Evolutionary conservation across 305 asterid genomes (phyloP), one percentile per base, ranked within the genome.

Genomic region (Euphrasia arctica): DNA sequence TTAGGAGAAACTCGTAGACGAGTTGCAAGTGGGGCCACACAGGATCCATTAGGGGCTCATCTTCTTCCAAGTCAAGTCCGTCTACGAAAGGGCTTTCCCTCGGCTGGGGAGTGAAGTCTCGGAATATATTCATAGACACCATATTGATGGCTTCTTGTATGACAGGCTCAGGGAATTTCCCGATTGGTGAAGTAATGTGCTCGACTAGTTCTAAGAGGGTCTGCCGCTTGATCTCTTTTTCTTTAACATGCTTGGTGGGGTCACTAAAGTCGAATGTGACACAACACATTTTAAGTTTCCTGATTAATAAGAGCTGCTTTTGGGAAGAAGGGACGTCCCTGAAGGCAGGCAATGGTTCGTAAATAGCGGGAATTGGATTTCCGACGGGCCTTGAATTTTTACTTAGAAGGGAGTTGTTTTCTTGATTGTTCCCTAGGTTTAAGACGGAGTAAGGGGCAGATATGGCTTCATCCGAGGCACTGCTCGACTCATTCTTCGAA

Each of bases 21-120:
- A 85, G 70, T 70, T 85, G 87, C 76, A 85, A 77, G 78, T 86
- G 93, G 39, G 90, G 72, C 94, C 94, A 85, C 6, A 84, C 72
- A 1, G 88, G 91, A 65, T 82, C 88, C 83, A 78, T 75, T n/a
- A 79, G 76, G n/a, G 86, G 94, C 79, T 81, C 88, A 13, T 86
- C 94, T 43, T 86, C 90, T 63, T 86, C 94, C 78, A 79, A 74
- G 54, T 86, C 90, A 63, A 79, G 75, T 4, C 82, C 83, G 28
- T 79, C 82, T 59, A 72, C 0, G 61, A 68, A 58, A 63, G 74
- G 70, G 69, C 71, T 79, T 68, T 86, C 88, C 57, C 83, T 78
- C 39, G 90, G 88, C 66, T 78, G 94, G 60, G 91, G 86, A 55
- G 69, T 83, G 60, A 83, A 79, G 48, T 54, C 82, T 60, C 94